Evolutionary conservation across 768 basidiomycete species (phyloP), one percentile per base, ranked within the genome.

Genomic region (Lactarius pseudohatsudake): DNA sequence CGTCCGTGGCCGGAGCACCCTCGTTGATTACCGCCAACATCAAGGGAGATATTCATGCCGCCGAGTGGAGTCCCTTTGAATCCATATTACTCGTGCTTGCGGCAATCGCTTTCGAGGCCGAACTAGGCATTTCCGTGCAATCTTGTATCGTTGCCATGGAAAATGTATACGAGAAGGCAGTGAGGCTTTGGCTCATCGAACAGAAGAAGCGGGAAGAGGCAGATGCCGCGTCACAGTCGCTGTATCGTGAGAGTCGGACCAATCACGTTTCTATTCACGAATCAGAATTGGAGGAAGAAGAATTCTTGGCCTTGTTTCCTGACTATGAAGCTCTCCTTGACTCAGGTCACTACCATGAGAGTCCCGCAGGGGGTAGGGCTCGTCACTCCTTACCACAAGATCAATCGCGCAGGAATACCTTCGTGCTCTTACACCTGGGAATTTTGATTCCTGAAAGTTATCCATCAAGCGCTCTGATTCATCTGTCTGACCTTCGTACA

Each of bases 231-330:
- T 84, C 87, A 0, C 84, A 83, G 32, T 89, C 91, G 26, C 77
- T 98, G 3, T 99, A 98, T 79, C 87, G 90, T 30, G 80, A 81
- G 57, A 85, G 82, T 45, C 81, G 81, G 53, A 73, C 81, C 30
- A 81, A 85, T 16, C 77, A 90, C 57, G 78, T 82, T 34, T 81
- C 81, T 34, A 75, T 81, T 11, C 83, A 82, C 15, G 95, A 96
- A 66, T 85, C 84, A 5, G 90, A 94, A 72, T 73, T 84, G 43
- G 94, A 97, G 73, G 91, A 91, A 75, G 81, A 82, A 68, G 97
- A 98, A 70, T 93, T 98, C 72, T 77, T 87, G 55, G 78, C 84
- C 6, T 75, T 98, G 34, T 99, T 99, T 76, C 97, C 97, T 15
- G 86, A 86, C 13, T 96, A 89, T 38, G 84, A 89, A 63, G 80